Percentiles rank a stretch among this genome's conserved stretches.
phyloP scores from a whole-genome alignment of 106 monocot species.

The Acorus gramineus region DNA sequence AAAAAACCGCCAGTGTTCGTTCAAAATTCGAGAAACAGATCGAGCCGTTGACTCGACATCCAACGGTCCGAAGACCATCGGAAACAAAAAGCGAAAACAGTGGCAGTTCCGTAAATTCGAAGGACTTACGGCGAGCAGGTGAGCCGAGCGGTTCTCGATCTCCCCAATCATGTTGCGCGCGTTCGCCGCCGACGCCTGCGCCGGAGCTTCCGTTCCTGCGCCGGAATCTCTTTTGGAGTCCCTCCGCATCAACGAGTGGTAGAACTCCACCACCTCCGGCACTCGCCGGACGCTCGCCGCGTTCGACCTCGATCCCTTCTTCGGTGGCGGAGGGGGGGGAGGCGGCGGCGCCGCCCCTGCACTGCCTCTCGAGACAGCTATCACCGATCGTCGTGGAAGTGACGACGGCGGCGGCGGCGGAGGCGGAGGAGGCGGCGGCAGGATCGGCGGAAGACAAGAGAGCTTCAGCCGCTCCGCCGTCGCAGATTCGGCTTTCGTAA shows the following conservation, averaged over 20 bases:
- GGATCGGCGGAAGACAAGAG: constrained; percentile 5
- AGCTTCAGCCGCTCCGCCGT: constrained; percentile 9
- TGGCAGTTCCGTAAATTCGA: too few species aligned
- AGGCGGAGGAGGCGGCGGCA: constrained; percentile 34
- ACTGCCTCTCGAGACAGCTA: constrained; percentile 7
- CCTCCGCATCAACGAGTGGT: constrained; percentile 91
- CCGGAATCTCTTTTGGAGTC: constrained; percentile 54
- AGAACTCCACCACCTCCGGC: constrained; percentile 89
- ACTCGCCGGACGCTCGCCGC: constrained; percentile 70
- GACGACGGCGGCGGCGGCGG: constrained; percentile 27
- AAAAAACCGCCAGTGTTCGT: not conserved
- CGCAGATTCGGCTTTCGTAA: too few species aligned
- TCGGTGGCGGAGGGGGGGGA: constrained; percentile 53
- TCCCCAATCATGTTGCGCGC: constrained; percentile 93
- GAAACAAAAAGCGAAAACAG: not conserved
- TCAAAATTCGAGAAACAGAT: too few species aligned
- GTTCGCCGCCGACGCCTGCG: constrained; percentile 33
- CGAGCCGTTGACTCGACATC: not conserved
- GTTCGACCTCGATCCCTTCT: constrained; percentile 18
- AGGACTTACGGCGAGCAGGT: constrained; percentile 73
- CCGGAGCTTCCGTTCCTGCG: constrained; percentile 4
- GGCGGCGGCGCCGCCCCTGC: constrained; percentile 8
- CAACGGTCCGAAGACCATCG: not conserved
- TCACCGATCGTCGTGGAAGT: constrained; percentile 27
- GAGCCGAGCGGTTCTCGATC: constrained; percentile 79